Conservation (phyloP, 306 rosid species). For the Casuarina glauca region DNA sequence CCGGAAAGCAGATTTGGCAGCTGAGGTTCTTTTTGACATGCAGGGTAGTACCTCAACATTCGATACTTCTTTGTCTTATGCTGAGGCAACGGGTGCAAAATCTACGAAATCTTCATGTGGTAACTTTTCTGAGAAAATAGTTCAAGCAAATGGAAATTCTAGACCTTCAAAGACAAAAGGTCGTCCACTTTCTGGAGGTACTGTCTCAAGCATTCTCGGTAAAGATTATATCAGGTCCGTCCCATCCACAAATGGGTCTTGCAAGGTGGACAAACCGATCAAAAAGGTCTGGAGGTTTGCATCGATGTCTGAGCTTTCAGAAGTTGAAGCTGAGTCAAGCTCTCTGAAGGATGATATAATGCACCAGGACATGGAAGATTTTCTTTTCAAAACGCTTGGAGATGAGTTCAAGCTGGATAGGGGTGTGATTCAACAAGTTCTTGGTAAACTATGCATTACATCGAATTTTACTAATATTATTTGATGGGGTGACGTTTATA, state of each 20-base stretch:
- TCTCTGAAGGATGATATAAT: constrained; percentile 31
- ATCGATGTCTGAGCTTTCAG: constrained; percentile 51
- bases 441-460: constrained; percentile 49
- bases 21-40: constrained; percentile 53
- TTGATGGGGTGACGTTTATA: not conserved
- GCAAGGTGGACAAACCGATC: constrained; percentile 37
- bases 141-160: constrained; percentile 31
- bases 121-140: constrained; percentile 31
- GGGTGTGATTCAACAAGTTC: constrained; percentile 61
- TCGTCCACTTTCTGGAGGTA: constrained; percentile 60
- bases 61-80: constrained; percentile 23
- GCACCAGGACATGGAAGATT: constrained; percentile 64
- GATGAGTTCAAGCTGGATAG: constrained; percentile 71
- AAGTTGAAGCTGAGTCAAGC: constrained; percentile 32
- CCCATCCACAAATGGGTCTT: constrained; percentile 39
- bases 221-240: constrained; percentile 46
- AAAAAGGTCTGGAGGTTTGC: constrained; percentile 50
- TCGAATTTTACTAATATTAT: not conserved
- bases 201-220: constrained; percentile 61
- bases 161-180: constrained; percentile 35
- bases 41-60: constrained; percentile 40
- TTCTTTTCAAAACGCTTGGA: constrained; percentile 75
- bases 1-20: constrained; percentile 55
- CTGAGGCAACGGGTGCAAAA: constrained; percentile 34
- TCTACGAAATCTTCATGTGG: constrained; percentile 30